Percentiles rank a stretch among this genome's conserved stretches.
Evolutionary conservation across 768 basidiomycete genomes (phyloP).

Genomic region (Leccinum aurantiacum): DNA sequence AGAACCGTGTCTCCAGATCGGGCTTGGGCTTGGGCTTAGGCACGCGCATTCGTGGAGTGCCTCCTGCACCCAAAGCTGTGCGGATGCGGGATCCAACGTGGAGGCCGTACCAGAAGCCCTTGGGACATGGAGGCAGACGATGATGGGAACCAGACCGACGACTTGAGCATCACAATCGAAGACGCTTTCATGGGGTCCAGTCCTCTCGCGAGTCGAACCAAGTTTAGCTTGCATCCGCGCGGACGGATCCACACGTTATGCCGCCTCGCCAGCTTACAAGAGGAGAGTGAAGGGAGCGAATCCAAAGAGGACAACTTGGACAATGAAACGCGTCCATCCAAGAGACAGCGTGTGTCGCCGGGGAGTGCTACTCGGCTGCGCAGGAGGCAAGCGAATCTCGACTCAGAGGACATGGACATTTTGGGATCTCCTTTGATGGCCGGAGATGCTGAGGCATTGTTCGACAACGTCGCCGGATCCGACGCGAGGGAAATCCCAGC

Average conservation of each 20-base stretch:
- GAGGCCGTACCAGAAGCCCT: slow-evolving; percentile 18
- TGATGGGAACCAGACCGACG: slow-evolving; percentile 6
- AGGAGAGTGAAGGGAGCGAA: slow-evolving; percentile 29
- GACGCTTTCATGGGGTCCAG: slow-evolving; percentile 25
- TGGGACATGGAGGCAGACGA: slow-evolving; percentile 28
- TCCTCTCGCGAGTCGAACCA: slow-evolving; percentile 26
- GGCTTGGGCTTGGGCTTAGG: slow-evolving; percentile 27
- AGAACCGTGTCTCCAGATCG: slow-evolving; percentile 23
- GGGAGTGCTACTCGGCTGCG: background rate
- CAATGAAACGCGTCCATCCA: slow-evolving; percentile 16
- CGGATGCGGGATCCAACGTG: slow-evolving; percentile 25
- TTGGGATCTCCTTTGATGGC: slow-evolving; percentile 26
- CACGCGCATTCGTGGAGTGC: slow-evolving; percentile 27
- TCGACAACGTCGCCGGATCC: background rate
- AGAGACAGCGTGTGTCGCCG: slow-evolving; percentile 19
- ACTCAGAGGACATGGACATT: slow-evolving; percentile 27
- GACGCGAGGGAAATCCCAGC: background rate
- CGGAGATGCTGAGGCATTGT: slow-evolving; percentile 1
- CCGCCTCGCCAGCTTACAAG: slow-evolving; percentile 26
- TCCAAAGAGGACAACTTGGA: slow-evolving; percentile 9
- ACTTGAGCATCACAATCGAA: slow-evolving; percentile 13
- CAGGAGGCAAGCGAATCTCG: slow-evolving; percentile 15
- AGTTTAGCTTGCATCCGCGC: slow-evolving; percentile 5
- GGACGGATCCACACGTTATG: slow-evolving; percentile 7
- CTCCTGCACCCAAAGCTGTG: slow-evolving; percentile 26